A percentile compares a stretch with the other conserved stretches of the same genome.
Conservation (phyloP, 2,329 filamentous ascomycete species). For the Akanthomyces dipterigenus region DNA sequence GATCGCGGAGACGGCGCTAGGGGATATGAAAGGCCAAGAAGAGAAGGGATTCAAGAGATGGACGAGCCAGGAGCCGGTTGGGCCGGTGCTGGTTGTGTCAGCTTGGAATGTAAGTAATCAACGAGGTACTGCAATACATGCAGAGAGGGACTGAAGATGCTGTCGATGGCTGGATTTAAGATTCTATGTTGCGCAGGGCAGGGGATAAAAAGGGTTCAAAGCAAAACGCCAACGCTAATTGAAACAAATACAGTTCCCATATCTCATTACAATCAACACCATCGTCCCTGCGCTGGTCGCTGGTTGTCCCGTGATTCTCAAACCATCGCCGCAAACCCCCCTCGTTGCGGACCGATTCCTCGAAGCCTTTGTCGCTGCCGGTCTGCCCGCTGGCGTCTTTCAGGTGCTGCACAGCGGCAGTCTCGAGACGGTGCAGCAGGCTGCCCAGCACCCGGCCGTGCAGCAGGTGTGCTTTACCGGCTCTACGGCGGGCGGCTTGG, state of each 20-base stretch:
- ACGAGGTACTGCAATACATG: background rate
- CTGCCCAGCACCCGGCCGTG: slow-evolving; percentile 71
- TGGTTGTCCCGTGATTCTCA: slow-evolving; percentile 86
- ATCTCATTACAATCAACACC: slow-evolving; percentile 87
- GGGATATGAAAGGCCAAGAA: slow-evolving; percentile 72
- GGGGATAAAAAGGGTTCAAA: background rate
- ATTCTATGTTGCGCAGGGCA: too few relatives aligned
- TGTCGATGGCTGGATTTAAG: too few relatives aligned
- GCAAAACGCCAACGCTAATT: slow-evolving; percentile 10
- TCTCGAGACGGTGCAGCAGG: slow-evolving; percentile 64
- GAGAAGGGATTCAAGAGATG: slow-evolving; percentile 87
- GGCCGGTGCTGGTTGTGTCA: slow-evolving; percentile 83
- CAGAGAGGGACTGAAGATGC: too few relatives aligned
- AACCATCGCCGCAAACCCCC: slow-evolving; percentile 90
- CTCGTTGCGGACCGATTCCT: slow-evolving; percentile 81
- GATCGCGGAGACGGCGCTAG: slow-evolving; percentile 70
- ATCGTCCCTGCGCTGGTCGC: slow-evolving; percentile 84
- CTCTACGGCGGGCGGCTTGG: slow-evolving; percentile 79
- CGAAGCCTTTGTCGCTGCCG: slow-evolving; percentile 69
- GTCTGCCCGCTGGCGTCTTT: slow-evolving; percentile 74
- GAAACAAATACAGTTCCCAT: slow-evolving; percentile 64
- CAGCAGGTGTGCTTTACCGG: slow-evolving; percentile 87
- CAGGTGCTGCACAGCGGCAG: slow-evolving; percentile 91
- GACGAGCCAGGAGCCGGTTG: slow-evolving; percentile 80
- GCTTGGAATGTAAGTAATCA: slow-evolving; percentile 77